A percentile compares a stretch with the other conserved stretches of the same genome.
phyloP scores from a whole-genome alignment of 2,329 filamentous ascomycete species.

The Trichoderma brevicompactum region DNA sequence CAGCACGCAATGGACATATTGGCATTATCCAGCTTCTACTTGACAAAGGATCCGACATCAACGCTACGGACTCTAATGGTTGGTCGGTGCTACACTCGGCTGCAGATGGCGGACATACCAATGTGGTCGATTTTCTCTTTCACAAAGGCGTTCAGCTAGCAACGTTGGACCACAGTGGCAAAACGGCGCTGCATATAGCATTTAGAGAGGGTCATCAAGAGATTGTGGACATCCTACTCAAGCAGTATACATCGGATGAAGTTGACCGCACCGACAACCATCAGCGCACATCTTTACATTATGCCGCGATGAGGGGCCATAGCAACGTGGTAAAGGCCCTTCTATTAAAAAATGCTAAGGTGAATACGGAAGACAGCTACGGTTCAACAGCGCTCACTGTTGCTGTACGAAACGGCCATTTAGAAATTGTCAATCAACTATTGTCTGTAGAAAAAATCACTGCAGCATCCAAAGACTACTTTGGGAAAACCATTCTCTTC shows the following conservation, averaged over 20 bases:
- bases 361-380: neutral
- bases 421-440: neutral
- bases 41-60: neutral
- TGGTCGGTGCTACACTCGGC: constrained; percentile 8
- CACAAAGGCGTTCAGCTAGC: neutral
- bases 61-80: neutral
- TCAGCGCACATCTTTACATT: neutral
- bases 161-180: neutral
- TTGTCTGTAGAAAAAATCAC: neutral
- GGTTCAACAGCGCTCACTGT: neutral
- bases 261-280: neutral
- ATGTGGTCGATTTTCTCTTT: neutral
- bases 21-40: neutral
- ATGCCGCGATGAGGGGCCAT: neutral
- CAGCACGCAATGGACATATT: neutral
- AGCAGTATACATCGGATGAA: neutral
- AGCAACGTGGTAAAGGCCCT: neutral
- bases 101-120: neutral
- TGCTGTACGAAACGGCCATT: constrained; percentile 25
- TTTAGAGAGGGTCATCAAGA: neutral
- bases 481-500: constrained; percentile 20
- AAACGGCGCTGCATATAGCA: neutral
- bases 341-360: no score
- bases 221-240: constrained; percentile 1
- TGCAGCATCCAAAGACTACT: neutral